Base-by-base conservation (phyloP, 2,329 filamentous ascomycete species). In the Alternaria incomplexa region DNA sequence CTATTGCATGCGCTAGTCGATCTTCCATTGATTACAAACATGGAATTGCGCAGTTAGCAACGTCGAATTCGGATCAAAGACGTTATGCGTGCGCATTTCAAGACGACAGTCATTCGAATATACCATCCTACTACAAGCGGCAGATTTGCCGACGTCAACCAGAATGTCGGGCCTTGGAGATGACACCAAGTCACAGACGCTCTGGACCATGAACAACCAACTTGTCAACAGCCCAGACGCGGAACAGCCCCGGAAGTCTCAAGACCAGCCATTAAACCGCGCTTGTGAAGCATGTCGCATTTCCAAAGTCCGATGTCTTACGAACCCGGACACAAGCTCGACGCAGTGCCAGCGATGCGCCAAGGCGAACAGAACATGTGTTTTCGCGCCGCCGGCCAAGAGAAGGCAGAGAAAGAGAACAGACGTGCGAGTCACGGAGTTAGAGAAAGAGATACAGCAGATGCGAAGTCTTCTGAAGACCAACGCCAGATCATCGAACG, bases 311-410 rank as follows among this genome's bases (percentile, higher is more conserved):
- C 75, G 77, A 15, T 79, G 77, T 61, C 59, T 79, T 30, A 56
- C 72, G 11, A 72, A 74, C 20, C 66, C 73, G 9, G 69, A 69
- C 32, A 62, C 70, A 56, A 63, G 56, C 40, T 76, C 73, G 6
- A 66, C 66, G 3, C 73, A 75, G 50, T 79, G 77, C 45, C 76
- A 79, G 50, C 68, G 77, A 63, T 79, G 77, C 62, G 74, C 76
- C 45, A 79, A 76, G 59, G 75, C 75, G 25, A 74, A 72, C 13
- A 67, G 68, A 55, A 46, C 65, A 12, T 79, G 77, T 59, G 46
- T 79, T n/a, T 79, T 79, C 64, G 75, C 76, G 15, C 66, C 77
- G 2, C 77, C 77, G n/a, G 73, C 72, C 47, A 79, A 79, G 66
- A 67, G 77, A 36, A 64, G 76, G 12, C 77, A 79, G 53, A 68